These are phyloP conservation scores for Euphorbia tirucalli DNA, from an alignment of 345 rosid species.

Conservation along the genomic window DNA sequence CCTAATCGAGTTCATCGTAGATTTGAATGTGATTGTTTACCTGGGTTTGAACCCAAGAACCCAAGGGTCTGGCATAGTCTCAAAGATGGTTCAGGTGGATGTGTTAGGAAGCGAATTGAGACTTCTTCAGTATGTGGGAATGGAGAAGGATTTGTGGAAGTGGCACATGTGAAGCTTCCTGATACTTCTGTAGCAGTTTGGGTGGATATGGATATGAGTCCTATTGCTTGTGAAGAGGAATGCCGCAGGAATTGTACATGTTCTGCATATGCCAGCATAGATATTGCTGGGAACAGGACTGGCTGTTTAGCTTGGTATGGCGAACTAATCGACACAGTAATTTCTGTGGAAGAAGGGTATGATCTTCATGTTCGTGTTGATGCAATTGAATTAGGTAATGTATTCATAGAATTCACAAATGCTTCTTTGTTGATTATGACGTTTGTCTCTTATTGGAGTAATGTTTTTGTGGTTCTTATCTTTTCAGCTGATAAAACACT, in stretches of 20 bases:
- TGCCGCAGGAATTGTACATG: slow-evolving; percentile 10
- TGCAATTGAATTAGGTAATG: slow-evolving; percentile 14
- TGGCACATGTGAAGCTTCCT: slow-evolving; percentile 7
- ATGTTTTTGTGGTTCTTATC: not conserved
- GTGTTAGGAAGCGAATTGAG: not conserved
- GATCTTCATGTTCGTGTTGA: slow-evolving; percentile 10
- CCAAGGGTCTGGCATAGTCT: not conserved
- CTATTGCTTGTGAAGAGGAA: not conserved
- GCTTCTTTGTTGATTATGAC: not conserved
- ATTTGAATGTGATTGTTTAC: slow-evolving; percentile 17
- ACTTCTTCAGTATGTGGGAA: not conserved
- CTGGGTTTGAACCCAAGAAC: slow-evolving; percentile 9
- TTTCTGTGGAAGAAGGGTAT: not conserved
- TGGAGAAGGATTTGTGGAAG: slow-evolving; percentile 11
- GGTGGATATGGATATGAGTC: not conserved
- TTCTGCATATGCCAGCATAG: not conserved
- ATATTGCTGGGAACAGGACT: not conserved
- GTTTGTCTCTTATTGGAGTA: not conserved
- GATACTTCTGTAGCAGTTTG: not conserved
- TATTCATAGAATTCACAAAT: too few relatives aligned
- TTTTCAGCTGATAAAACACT: not conserved
- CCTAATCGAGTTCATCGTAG: not conserved
- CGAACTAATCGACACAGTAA: slow-evolving; percentile 6
- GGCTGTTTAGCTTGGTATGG: slow-evolving; percentile 18
- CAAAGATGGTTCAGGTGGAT: slow-evolving; percentile 9